Base-by-base conservation (phyloP, 106 monocot species). In the Iris macrosiphon region DNA sequence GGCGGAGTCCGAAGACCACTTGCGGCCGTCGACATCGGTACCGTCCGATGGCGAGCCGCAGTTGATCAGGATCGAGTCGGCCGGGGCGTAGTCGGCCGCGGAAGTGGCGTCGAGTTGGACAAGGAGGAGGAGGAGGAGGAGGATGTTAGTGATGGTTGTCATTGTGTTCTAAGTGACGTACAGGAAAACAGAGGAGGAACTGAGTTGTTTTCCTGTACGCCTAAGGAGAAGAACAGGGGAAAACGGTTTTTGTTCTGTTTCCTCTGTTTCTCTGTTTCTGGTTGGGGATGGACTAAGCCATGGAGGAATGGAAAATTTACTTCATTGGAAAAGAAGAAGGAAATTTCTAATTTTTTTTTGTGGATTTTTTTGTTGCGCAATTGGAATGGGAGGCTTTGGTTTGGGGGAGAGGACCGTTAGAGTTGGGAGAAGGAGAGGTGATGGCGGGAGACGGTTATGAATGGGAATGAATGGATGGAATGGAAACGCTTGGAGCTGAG, bases 11-110 rank as follows among this genome's bases (percentile, higher is more conserved):
- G 67, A 67, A 22, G 29, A 10, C 86, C 77, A 77, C 31, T 37
- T 55, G 16, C 77, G 70, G 11, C 81, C 77, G 22, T 81, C 77
- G 40, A 57, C 42, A 33, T 87, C 86, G 4, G 30, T 26, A 32
- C 53, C 73, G 7, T 71, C 64, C 4, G 47, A 55, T 6, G 70
- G 32, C 1, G 77, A 74, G 2, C 86, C 86, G n/a, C 81, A 81
- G 42, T 87, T 65, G 6, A 87, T 6, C n/a, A 86, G 70, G 16
- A 80, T 59, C 11, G 58, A 60, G n/a, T 72, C 75, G 19, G 52
- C n/a, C 2, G 68, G 69, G 18, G 26, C n/a, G 28, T 51, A 64
- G 0, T 24, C 44, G 32, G 50, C 38, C 1, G 10, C 9, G n/a
- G 3, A 9, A 11, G 2, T 19, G 27, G 47, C 7, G 23, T 4